phyloP scores from a whole-genome alignment of 169 alveolate species.

The Eimeria falciformis region DNA sequence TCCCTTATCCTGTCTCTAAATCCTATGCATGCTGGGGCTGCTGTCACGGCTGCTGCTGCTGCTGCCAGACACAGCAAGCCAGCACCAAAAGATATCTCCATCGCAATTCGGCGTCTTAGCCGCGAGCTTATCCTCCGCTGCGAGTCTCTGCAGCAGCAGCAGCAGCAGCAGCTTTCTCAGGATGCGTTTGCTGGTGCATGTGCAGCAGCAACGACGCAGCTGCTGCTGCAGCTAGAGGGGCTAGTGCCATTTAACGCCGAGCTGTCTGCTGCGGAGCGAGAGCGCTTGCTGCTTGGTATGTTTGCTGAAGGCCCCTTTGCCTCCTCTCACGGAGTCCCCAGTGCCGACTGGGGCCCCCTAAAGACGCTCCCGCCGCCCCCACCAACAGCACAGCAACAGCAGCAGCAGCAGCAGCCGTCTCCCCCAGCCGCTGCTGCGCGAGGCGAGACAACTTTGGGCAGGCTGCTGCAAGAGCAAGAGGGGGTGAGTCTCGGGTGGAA shows the following conservation, averaged over 20 bases:
- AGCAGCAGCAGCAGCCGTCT: conserved; percentile 43
- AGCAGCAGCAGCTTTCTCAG: conserved; percentile 6
- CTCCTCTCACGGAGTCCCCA: not conserved
- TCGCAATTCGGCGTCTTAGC: not conserved
- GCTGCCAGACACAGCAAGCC: conserved; percentile 25
- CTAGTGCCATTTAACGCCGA: not conserved
- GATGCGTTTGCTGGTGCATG: not conserved
- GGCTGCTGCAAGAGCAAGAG: conserved; percentile 33
- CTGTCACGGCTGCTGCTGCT: not conserved
- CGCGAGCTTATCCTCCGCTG: not conserved
- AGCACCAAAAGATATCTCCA: not conserved
- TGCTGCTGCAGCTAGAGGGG: conserved; percentile 25
- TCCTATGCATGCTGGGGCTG: not conserved
- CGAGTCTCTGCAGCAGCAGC: not conserved
- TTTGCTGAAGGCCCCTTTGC: not conserved
- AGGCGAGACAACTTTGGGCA: conserved; percentile 7
- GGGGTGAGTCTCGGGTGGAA: not conserved
- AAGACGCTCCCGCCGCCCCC: not conserved
- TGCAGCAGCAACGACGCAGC: conserved; percentile 14
- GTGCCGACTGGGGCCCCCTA: not conserved
- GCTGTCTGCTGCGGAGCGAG: not conserved
- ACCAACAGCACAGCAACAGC: conserved; percentile 1
- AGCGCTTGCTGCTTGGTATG: not conserved
- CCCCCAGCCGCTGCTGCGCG: conserved; percentile 26
- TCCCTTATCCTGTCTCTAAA: not conserved